Evolutionary conservation across 2,329 filamentous ascomycete genomes (phyloP), one percentile per base, ranked within the genome.

Genomic region (Exophiala bonariae): DNA sequence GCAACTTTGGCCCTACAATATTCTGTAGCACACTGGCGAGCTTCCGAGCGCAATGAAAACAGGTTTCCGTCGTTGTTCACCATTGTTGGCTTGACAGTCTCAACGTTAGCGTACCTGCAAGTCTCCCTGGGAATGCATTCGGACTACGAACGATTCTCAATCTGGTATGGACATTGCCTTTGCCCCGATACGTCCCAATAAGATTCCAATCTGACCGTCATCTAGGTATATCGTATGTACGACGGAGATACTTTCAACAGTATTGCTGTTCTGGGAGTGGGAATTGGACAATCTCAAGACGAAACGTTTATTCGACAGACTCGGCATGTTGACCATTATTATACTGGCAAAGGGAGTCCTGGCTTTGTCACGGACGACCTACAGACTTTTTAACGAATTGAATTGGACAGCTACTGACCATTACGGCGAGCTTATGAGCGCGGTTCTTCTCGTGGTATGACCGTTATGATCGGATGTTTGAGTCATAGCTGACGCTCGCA

Each of bases 271-370:
- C 7, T 75, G 73, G 38, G 63, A 70, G 19, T 83, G 74, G 61
- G 69, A 74, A 3, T 74, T 78, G 38, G 70, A 85, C 36, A 80
- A 78, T 45, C 82, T 86, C 58, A 75, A 79, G 49, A 71, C 76
- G 46, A 85, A 80, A 1, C 80, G 84, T 59, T 62, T 86, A 46
- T 80, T 81, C 58, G 79, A 82, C 58, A 74, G 83, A 9, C 78
- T 86, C 74, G 77, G 76, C 13, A 68, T 84, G 2, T 68, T 85
- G 44, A 86, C 82, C 0, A 71, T 85, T 38, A 83, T 86, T 50
- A 80, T 86, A 45, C 75, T 85, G 44, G 82, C 82, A 13, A 82
- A 85, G 58, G 81, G 81, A 41, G 77, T 83, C 11, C 81, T 85
- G n/a, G 67, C 66, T 28, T 69, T 67, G 66, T 67, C 66, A 3